Percentiles rank a stretch among this genome's conserved stretches.
Conservation (phyloP, 768 basidiomycete species). For the Phanerochaete carnosa region DNA sequence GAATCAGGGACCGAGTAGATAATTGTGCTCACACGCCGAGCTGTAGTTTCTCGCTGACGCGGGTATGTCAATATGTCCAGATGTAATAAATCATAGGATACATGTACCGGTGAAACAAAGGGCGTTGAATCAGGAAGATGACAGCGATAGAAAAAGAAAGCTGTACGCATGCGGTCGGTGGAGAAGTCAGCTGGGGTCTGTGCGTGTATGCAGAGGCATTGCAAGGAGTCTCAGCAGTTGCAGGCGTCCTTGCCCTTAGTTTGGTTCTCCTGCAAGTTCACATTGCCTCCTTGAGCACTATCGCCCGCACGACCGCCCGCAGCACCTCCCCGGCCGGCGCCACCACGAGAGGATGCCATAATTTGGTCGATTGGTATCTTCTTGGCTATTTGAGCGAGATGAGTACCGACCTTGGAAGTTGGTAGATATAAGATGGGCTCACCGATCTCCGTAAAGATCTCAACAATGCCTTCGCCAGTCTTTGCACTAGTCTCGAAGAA, state of each 20-base stretch:
- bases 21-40: not conserved
- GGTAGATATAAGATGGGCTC: conserved; percentile 19
- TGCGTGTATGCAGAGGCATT: not conserved
- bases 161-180: not conserved
- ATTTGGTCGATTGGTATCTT: conserved; percentile 94
- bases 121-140: conserved; percentile 6
- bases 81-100: conserved; percentile 14
- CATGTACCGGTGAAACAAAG: conserved; percentile 20
- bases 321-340: conserved; percentile 58
- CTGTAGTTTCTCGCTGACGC: not conserved
- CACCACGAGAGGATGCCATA: conserved; percentile 76
- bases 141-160: conserved; percentile 3
- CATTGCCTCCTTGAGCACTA: conserved; percentile 51
- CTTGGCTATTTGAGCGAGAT: conserved; percentile 51
- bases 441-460: conserved; percentile 99
- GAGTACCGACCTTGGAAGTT: not conserved
- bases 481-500: conserved; percentile 99
- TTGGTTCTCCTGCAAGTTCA: conserved; percentile 69
- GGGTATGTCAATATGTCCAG: conserved; percentile 7
- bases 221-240: conserved; percentile 58
- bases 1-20: not conserved
- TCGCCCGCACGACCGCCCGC: conserved; percentile 49
- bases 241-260: conserved; percentile 72
- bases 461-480: conserved; percentile 92
- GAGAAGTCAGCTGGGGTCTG: not conserved